Conservation (phyloP, 441 rosid species). For the Jatropha multifida region DNA sequence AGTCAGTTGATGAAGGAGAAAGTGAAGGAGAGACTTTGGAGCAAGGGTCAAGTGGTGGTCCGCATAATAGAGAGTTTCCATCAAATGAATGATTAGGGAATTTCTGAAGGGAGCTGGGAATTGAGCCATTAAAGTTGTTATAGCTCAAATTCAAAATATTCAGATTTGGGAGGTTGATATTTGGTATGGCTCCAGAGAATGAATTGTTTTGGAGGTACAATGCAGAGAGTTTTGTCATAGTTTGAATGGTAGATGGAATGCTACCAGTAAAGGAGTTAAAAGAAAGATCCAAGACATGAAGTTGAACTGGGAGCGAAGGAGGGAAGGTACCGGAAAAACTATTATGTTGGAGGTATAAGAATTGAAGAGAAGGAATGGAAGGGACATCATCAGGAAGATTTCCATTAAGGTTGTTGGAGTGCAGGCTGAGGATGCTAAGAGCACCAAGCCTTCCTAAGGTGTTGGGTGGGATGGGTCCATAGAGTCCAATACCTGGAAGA, state of each 20-base stretch:
- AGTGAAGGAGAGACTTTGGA: conserved; percentile 36
- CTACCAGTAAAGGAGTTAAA: conserved; percentile 59
- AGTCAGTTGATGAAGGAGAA: conserved; percentile 52
- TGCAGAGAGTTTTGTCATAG: conserved; percentile 52
- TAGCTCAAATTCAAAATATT: conserved; percentile 52
- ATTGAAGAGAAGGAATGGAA: conserved; percentile 53
- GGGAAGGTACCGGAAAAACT: conserved; percentile 60
- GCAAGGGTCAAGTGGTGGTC: conserved; percentile 57
- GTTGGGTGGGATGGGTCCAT: conserved; percentile 63
- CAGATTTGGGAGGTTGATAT: conserved; percentile 37
- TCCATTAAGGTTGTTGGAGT: conserved; percentile 66
- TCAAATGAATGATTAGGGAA: conserved; percentile 52
- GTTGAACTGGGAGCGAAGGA: conserved; percentile 33
- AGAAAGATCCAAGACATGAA: conserved; percentile 66
- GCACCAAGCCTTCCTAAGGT: conserved; percentile 58
- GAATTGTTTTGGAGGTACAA: conserved; percentile 55
- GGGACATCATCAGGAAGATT: conserved; percentile 68
- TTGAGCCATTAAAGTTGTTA: conserved; percentile 69
- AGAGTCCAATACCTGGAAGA: conserved; percentile 73
- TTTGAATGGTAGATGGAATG: conserved; percentile 56
- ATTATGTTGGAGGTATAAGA: conserved; percentile 65
- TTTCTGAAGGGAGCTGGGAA: conserved; percentile 48
- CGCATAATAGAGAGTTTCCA: conserved; percentile 72
- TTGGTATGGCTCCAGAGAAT: conserved; percentile 65
- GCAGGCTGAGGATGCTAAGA: conserved; percentile 75